phyloP scores from a whole-genome alignment of 1,139 yeast genomes.

The Zygotorulaspora mrakii region DNA sequence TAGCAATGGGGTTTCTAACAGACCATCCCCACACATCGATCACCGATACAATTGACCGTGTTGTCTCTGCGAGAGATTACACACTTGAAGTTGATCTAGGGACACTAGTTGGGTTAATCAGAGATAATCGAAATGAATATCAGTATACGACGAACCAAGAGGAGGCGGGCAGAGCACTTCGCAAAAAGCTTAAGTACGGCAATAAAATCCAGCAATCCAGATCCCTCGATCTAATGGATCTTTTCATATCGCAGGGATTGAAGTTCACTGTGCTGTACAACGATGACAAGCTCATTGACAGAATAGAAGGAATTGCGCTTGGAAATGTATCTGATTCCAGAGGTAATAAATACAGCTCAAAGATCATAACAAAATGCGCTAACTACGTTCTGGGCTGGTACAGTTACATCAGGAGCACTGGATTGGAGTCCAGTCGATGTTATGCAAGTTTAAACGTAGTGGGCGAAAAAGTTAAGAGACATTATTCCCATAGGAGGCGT shows the following conservation, averaged over 20 bases:
- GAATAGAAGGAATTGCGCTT: slow-evolving; percentile 51
- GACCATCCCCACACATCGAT: slow-evolving; percentile 55
- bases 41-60: slow-evolving; percentile 49
- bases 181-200: slow-evolving; percentile 91
- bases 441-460: slow-evolving; percentile 21
- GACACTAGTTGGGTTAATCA: slow-evolving; percentile 35
- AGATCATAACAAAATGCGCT: slow-evolving; percentile 22
- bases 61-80: slow-evolving; percentile 42
- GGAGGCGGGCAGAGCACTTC: slow-evolving; percentile 86
- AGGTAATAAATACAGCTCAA: slow-evolving; percentile 22
- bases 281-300: slow-evolving; percentile 67
- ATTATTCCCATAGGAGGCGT: slow-evolving; percentile 9
- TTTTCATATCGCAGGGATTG: slow-evolving; percentile 72
- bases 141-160: slow-evolving; percentile 28
- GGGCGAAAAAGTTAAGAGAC: slow-evolving; percentile 18
- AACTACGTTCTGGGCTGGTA: slow-evolving; percentile 29
- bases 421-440: slow-evolving; percentile 38
- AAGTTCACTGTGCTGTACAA: slow-evolving; percentile 47
- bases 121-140: slow-evolving; percentile 23
- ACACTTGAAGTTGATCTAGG: slow-evolving; percentile 44
- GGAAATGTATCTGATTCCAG: slow-evolving; percentile 28
- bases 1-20: slow-evolving; percentile 50
- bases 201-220: slow-evolving; percentile 27
- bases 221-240: slow-evolving; percentile 67
- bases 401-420: slow-evolving; percentile 32